Evolutionary conservation across 2,329 filamentous ascomycete species (phyloP).

Genomic region (Aspergillus nomiae): DNA sequence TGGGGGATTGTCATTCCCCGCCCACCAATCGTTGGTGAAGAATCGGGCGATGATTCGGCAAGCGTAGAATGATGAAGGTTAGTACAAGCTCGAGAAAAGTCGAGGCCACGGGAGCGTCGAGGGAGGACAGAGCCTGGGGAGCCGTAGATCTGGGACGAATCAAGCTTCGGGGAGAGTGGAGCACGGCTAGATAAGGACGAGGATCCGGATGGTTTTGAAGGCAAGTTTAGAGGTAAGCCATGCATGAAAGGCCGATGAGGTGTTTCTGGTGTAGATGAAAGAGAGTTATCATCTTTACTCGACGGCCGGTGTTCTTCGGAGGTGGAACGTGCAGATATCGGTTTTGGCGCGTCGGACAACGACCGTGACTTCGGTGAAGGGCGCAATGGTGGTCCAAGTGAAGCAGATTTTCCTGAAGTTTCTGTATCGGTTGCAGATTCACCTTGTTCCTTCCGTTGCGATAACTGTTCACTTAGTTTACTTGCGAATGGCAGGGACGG

Average conservation of each 20-base stretch:
- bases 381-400: slow-evolving; percentile 28
- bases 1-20: slow-evolving; percentile 64
- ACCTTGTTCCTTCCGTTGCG: slow-evolving; percentile 25
- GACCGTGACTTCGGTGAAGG: slow-evolving; percentile 60
- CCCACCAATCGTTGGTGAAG: slow-evolving; percentile 80
- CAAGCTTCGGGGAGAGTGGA: slow-evolving; percentile 82
- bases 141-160: slow-evolving; percentile 80
- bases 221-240: slow-evolving; percentile 71
- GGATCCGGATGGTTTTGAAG: slow-evolving; percentile 52
- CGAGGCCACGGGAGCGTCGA: slow-evolving; percentile 82
- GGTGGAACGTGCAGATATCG: slow-evolving; percentile 60
- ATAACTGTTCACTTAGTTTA: slow-evolving; percentile 41
- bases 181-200: slow-evolving; percentile 58
- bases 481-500: slow-evolving; percentile 33
- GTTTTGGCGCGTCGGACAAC: slow-evolving; percentile 65
- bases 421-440: slow-evolving; percentile 17
- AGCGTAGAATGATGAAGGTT: slow-evolving; percentile 94
- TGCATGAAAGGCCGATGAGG: slow-evolving; percentile 69
- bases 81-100: slow-evolving; percentile 91
- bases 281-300: slow-evolving; percentile 68
- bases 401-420: slow-evolving; percentile 11
- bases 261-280: slow-evolving; percentile 63
- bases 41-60: slow-evolving; percentile 86
- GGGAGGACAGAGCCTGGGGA: slow-evolving; percentile 87
- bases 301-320: slow-evolving; percentile 55